Percentiles rank a stretch among this genome's conserved stretches.
phyloP scores from a whole-genome alignment of 306 rosid genomes.

The Delonix regia region DNA sequence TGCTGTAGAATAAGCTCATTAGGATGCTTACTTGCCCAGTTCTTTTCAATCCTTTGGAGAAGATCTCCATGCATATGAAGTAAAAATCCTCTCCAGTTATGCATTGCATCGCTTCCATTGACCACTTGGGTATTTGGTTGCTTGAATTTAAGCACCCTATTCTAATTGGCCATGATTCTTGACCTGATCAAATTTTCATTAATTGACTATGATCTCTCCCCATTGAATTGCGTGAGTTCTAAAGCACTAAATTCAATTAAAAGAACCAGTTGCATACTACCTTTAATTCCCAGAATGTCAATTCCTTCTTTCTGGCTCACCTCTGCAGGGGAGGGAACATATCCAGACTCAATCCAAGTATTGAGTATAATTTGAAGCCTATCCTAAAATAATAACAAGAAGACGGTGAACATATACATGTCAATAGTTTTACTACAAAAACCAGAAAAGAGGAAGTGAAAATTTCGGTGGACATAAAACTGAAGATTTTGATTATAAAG shows the following conservation, averaged over 20 bases:
- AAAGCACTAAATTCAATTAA: conserved; percentile 23
- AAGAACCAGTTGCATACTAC: conserved; percentile 44
- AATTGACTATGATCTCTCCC: conserved; percentile 29
- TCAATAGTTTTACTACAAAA: background rate
- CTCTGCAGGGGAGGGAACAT: conserved; percentile 83
- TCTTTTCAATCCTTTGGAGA: conserved; percentile 45
- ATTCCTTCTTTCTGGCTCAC: conserved; percentile 83
- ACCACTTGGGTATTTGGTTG: conserved; percentile 63
- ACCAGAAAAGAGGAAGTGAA: background rate
- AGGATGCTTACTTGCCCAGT: conserved; percentile 51
- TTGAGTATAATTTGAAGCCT: conserved; percentile 83
- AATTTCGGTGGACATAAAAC: background rate
- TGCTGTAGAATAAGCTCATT: conserved; percentile 2
- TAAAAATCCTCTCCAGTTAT: conserved; percentile 57
- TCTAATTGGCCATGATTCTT: conserved; percentile 71
- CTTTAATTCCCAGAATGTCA: conserved; percentile 61
- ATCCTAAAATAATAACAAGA: conserved; percentile 61
- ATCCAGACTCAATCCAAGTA: conserved; percentile 77
- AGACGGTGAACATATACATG: conserved; percentile 24
- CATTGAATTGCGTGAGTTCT: background rate
- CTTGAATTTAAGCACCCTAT: conserved; percentile 74
- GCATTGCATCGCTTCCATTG: conserved; percentile 63
- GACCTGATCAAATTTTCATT: conserved; percentile 53
- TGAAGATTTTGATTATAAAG: background rate
- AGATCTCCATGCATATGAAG: conserved; percentile 67